Percentiles rank a stretch among this genome's conserved stretches.
phyloP scores from a whole-genome alignment of 129 eudicot species.

The Erigeron canadensis region DNA sequence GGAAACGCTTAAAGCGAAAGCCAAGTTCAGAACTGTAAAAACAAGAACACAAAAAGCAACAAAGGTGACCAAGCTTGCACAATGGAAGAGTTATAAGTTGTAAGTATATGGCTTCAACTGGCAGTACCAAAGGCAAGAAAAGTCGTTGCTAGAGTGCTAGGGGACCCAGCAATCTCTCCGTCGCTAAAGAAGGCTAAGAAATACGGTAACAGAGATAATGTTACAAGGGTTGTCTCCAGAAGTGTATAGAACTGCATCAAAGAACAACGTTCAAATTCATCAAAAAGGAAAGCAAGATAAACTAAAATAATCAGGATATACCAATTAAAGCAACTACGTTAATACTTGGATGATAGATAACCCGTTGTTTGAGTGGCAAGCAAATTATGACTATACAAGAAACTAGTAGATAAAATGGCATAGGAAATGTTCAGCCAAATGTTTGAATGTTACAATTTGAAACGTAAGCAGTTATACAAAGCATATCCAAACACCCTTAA shows the following conservation, averaged over 20 bases:
- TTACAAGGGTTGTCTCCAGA: conserved; percentile 80
- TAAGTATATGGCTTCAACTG: not conserved
- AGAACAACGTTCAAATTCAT: conserved; percentile 3
- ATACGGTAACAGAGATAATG: conserved; percentile 76
- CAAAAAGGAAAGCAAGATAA: not conserved
- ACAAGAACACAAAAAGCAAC: not conserved
- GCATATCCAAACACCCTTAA: too few relatives aligned
- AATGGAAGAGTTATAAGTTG: not conserved
- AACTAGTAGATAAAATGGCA: not conserved
- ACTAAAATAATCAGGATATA: not conserved
- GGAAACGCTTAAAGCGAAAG: conserved; percentile 82
- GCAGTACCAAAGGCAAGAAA: conserved; percentile 89
- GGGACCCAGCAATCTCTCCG: conserved; percentile 84
- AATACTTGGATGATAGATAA: not conserved
- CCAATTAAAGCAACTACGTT: not conserved
- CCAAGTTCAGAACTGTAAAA: conserved; percentile 73
- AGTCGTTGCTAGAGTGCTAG: conserved; percentile 85
- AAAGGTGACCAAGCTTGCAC: not conserved
- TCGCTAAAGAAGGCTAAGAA: conserved; percentile 86
- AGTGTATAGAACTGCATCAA: conserved; percentile 86
- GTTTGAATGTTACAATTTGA: not conserved
- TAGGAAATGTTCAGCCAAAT: not conserved
- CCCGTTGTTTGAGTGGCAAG: not conserved
- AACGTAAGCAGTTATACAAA: too few relatives aligned
- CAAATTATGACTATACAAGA: not conserved